phyloP scores from a whole-genome alignment of 371 early-diverging fungal species.

The Syncephalis fuscata region DNA sequence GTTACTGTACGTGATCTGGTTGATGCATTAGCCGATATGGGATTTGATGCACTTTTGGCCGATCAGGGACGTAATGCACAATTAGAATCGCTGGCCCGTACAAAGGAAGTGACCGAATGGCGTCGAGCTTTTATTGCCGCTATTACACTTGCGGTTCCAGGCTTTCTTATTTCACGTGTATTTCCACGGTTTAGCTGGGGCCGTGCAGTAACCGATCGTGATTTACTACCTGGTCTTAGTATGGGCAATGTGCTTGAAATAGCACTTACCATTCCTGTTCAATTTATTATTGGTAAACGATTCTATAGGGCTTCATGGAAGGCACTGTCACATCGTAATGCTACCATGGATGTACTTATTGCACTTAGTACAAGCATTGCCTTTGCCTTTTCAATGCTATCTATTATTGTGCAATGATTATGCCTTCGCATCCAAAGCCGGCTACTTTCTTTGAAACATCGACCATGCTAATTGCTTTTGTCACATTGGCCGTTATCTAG shows the following conservation, averaged over 20 bases:
- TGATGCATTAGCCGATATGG: constrained; percentile 57
- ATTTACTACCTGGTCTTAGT: constrained; percentile 34
- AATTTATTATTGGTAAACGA: constrained; percentile 68
- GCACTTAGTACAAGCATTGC: constrained; percentile 73
- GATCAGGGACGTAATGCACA: constrained; percentile 51
- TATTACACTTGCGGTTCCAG: constrained; percentile 59
- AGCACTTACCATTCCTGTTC: constrained; percentile 67
- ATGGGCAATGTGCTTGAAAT: constrained; percentile 29
- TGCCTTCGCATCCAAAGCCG: constrained; percentile 26
- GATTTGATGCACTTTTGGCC: constrained; percentile 68
- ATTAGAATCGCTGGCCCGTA: constrained; percentile 74
- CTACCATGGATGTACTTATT: constrained; percentile 95
- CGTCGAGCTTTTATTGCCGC: constrained; percentile 36
- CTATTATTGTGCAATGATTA: constrained; percentile 14
- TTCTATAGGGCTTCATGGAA: constrained; percentile 68
- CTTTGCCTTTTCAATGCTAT: constrained; percentile 51
- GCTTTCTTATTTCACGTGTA: constrained; percentile 71
- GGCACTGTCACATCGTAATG: constrained; percentile 56
- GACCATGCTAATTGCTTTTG: constrained; percentile 78
- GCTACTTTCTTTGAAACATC: constrained; percentile 88
- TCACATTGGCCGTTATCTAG: constrained; percentile 75
- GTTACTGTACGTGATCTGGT: constrained; percentile 69
- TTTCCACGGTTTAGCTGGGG: constrained; percentile 45
- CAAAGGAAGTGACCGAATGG: constrained; percentile 79
- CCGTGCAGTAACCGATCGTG: neutral